phyloP scores from a whole-genome alignment of 495 filamentous ascomycete species.

The Neurospora intermedia region DNA sequence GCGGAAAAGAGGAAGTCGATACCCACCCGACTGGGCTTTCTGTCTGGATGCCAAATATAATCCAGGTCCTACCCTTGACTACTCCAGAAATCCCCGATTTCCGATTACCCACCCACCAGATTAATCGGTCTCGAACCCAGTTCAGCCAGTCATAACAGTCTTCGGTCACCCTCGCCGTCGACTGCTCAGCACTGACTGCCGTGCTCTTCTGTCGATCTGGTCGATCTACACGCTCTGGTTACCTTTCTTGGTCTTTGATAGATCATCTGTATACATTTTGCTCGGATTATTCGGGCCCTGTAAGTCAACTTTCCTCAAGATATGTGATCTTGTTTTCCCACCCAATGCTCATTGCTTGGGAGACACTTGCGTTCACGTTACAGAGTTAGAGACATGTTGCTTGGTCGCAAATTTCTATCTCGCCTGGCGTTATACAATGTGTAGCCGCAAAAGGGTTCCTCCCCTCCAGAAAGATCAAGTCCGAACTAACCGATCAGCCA shows the following conservation, averaged over 20 bases:
- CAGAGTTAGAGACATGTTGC: not conserved
- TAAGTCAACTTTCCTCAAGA: not conserved
- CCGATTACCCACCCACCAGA: not conserved
- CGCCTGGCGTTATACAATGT: not conserved
- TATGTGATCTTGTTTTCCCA: not conserved
- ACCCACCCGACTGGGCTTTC: not conserved
- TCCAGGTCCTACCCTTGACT: not conserved
- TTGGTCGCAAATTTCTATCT: not conserved
- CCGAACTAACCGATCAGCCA: not conserved
- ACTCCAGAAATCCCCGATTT: not conserved
- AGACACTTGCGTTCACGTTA: not conserved
- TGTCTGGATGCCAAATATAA: not conserved
- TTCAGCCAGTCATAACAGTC: not conserved
- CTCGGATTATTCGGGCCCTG: not conserved
- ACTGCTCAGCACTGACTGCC: not conserved
- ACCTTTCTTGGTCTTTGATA: not conserved
- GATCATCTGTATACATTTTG: not conserved
- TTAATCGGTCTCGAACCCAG: not conserved
- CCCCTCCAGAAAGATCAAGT: not conserved
- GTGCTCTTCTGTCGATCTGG: not conserved
- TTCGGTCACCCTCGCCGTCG: not conserved
- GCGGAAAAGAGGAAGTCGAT: not conserved
- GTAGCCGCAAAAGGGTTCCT: not conserved
- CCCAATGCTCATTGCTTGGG: not conserved
- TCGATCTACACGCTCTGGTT: not conserved